These are phyloP conservation scores for Royoungia palumana DNA, from an alignment of 768 basidiomycete genomes.

Conservation along the genomic window DNA sequence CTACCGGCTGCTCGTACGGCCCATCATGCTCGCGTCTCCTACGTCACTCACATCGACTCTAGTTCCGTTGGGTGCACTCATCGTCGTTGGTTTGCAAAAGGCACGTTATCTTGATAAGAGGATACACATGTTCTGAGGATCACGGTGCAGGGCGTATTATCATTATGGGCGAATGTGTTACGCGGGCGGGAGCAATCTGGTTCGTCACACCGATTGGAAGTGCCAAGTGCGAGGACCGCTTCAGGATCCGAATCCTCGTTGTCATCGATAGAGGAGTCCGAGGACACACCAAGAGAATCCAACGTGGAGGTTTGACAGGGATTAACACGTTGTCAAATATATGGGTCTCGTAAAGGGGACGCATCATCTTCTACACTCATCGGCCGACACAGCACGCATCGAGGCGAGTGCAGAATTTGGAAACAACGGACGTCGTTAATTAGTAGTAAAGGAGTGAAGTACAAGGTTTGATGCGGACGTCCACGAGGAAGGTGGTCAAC, in stretches of 20 bases:
- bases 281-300: conserved; percentile 3
- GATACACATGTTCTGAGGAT: not conserved
- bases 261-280: not conserved
- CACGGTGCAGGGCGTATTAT: conserved; percentile 36
- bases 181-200: conserved; percentile 7
- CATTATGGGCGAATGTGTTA: conserved; percentile 28
- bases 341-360: conserved; percentile 3
- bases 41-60: conserved; percentile 4
- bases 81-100: conserved; percentile 50
- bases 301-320: conserved; percentile 11
- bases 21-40: not conserved
- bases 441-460: conserved; percentile 13
- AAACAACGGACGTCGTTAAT: conserved; percentile 5
- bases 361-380: conserved; percentile 1
- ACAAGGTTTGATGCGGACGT: conserved; percentile 10
- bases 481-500: conserved; percentile 20
- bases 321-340: not conserved
- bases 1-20: conserved; percentile 48
- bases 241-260: conserved; percentile 14
- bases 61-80: conserved; percentile 50
- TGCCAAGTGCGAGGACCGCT: conserved; percentile 25
- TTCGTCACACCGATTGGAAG: conserved; percentile 8
- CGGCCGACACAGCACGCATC: not conserved
- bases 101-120: conserved; percentile 23
- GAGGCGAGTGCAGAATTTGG: not conserved